Conservation (phyloP, 1,284 basidiomycete genomes). For the Naganishia albida region DNA sequence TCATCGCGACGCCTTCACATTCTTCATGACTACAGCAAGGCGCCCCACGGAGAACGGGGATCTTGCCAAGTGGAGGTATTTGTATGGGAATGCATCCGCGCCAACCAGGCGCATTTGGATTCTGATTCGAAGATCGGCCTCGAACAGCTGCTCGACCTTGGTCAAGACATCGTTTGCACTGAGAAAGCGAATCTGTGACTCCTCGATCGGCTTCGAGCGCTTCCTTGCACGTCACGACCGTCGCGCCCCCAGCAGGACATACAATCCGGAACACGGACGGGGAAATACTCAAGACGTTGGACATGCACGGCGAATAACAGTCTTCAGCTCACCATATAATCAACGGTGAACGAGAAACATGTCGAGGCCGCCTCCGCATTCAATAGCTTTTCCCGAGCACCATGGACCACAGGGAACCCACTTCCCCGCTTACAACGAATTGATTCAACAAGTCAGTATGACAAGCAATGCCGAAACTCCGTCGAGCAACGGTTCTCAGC, state of each 20-base stretch:
- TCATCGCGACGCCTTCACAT: no score
- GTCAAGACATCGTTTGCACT: not conserved
- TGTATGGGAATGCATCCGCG: not conserved
- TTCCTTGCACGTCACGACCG: no score
- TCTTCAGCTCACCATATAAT: not conserved
- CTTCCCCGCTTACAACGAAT: constrained; percentile 13
- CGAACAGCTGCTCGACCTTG: no score
- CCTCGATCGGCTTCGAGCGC: no score
- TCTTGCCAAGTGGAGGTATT: constrained; percentile 1
- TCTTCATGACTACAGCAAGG: not conserved
- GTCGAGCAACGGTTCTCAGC: not conserved
- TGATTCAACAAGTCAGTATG: constrained; percentile 25
- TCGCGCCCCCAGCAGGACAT: no score
- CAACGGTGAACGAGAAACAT: not conserved
- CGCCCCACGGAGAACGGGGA: not conserved
- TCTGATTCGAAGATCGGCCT: no score
- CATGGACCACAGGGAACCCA: constrained; percentile 11
- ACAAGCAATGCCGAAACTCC: constrained; percentile 18
- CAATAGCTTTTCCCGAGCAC: constrained; percentile 23
- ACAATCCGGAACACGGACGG: no score
- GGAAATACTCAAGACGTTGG: not conserved
- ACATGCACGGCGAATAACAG: not conserved
- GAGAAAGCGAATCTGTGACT: no score
- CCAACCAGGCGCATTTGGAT: not conserved
- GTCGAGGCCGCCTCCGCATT: constrained; percentile 27